These are phyloP conservation scores for Diplocarpon rosae DNA, from an alignment of 2,329 filamentous ascomycete species.

Conservation along the genomic window DNA sequence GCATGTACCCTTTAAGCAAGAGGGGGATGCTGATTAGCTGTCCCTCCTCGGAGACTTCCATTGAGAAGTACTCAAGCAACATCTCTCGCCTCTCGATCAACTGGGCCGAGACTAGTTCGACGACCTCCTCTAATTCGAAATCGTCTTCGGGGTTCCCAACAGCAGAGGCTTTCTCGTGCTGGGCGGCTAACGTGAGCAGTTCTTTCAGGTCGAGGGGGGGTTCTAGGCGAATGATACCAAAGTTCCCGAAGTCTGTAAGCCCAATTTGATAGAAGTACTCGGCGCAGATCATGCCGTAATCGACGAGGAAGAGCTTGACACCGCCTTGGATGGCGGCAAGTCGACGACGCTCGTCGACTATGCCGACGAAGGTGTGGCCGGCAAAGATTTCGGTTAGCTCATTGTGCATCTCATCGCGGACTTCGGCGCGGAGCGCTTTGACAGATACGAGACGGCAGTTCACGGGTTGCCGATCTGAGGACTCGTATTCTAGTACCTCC, in stretches of 20 bases:
- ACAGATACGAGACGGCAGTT: conserved; percentile 71
- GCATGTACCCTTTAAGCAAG: conserved; percentile 79
- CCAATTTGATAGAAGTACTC: conserved; percentile 96
- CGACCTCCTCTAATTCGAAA: conserved; percentile 56
- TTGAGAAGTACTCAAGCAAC: conserved; percentile 83
- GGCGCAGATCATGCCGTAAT: conserved; percentile 77
- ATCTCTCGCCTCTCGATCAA: conserved; percentile 71
- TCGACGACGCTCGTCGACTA: conserved; percentile 78
- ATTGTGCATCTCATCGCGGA: conserved; percentile 73
- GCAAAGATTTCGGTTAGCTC: conserved; percentile 80
- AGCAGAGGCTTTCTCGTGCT: conserved; percentile 47
- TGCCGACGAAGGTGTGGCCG: conserved; percentile 82
- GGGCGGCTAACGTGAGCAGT: conserved; percentile 61
- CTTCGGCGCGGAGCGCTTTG: conserved; percentile 69
- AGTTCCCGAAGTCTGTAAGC: conserved; percentile 91
- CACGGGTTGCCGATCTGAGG: conserved; percentile 55
- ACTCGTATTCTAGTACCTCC: conserved; percentile 59
- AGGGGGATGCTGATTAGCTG: conserved; percentile 72
- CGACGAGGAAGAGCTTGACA: conserved; percentile 82
- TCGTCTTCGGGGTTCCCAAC: conserved; percentile 30
- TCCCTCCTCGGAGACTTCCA: conserved; percentile 70
- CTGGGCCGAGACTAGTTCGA: conserved; percentile 53
- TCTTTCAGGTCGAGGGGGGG: conserved; percentile 62
- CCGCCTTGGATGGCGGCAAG: conserved; percentile 90
- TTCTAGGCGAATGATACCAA: conserved; percentile 70